Base-by-base conservation (phyloP, 1,139 yeast species). In the Candida glucosophila region DNA sequence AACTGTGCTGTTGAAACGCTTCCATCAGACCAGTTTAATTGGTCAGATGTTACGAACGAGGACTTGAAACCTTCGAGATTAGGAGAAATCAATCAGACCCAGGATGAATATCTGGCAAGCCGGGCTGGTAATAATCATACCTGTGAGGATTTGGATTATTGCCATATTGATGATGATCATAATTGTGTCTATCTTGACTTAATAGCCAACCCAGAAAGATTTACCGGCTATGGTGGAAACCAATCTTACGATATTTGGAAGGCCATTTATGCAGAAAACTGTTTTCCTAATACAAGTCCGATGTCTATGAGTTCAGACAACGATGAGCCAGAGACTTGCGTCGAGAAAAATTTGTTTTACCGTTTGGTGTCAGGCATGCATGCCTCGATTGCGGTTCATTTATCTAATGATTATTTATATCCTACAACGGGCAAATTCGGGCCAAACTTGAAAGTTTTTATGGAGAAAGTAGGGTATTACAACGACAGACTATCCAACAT, bases 221-320 rank as follows among this genome's bases (percentile, higher is more conserved):
- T 83, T 55, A 92, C 98, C 1, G 98, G 98, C 0, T 92, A 92
- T 48, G 81, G 88, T 22, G 98, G 98, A 17, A 73, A 77, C 28
- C 95, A 90, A 45, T 85, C 95, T 14, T 75, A 78, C 39, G 88
- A 80, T 47, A 83, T 92, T 27, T 92, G 99, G 99, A 66, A 77
- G 24, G 85, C 93, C 32, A 86, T 92, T 22, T 92, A 92, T 52
- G 74, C 75, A 26, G 96, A 90, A 44, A 86, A 88, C 58, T 86
- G 96, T 50, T 88, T 88, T 55, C 68, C 70, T 9, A 68, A 77
- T 30, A 58, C 65, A 9, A 56, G 49, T 34, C 63, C 63, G 13
- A 55, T 58, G 61, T 50, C 61, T 14, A 46, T 49, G 56, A 35
- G 34, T 5, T 29, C 19, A 20, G 40, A 32, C 0, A 47, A 40